phyloP scores from a whole-genome alignment of 2,329 filamentous ascomycete species.

The Anthostomella pinea region DNA sequence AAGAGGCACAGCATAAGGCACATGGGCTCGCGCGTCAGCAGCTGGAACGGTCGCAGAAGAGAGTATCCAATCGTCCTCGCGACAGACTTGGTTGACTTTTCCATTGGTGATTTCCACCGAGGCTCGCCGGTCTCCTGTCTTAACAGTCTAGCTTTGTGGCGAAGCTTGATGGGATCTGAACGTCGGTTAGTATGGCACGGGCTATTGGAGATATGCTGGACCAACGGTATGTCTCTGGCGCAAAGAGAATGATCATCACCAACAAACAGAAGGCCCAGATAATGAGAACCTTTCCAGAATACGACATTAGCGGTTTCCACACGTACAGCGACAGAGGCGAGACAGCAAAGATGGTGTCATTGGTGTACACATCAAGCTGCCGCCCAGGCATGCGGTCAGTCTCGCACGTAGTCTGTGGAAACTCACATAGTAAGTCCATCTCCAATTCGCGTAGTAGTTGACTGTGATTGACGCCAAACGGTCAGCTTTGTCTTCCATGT shows the following conservation, averaged over 20 bases:
- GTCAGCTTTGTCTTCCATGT: slow-evolving; percentile 4
- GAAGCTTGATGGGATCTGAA: slow-evolving; percentile 67
- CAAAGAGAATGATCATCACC: slow-evolving; percentile 62
- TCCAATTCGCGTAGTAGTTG: slow-evolving; percentile 70
- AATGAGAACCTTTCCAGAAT: slow-evolving; percentile 56
- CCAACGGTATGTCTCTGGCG: slow-evolving; percentile 82
- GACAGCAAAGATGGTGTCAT: no score
- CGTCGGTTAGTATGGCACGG: no score
- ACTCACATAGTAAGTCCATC: slow-evolving; percentile 74
- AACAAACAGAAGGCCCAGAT: slow-evolving; percentile 75
- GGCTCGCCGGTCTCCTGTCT: slow-evolving; percentile 76
- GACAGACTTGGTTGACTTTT: slow-evolving; percentile 69
- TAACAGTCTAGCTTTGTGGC: slow-evolving; percentile 66
- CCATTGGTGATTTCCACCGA: slow-evolving; percentile 73
- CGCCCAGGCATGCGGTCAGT: not conserved
- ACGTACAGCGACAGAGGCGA: not conserved
- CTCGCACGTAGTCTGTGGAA: no score
- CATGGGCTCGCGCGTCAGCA: slow-evolving; percentile 83
- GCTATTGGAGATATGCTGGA: no score
- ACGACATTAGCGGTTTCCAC: no score
- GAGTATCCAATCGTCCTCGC: slow-evolving; percentile 55
- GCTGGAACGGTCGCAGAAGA: slow-evolving; percentile 69
- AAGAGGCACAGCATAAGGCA: slow-evolving; percentile 77
- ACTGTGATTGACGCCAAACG: slow-evolving; percentile 34
- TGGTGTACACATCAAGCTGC: not conserved